Evolutionary conservation across 2,329 filamentous ascomycete species (phyloP).

Genomic region (Monilinia fructigena): DNA sequence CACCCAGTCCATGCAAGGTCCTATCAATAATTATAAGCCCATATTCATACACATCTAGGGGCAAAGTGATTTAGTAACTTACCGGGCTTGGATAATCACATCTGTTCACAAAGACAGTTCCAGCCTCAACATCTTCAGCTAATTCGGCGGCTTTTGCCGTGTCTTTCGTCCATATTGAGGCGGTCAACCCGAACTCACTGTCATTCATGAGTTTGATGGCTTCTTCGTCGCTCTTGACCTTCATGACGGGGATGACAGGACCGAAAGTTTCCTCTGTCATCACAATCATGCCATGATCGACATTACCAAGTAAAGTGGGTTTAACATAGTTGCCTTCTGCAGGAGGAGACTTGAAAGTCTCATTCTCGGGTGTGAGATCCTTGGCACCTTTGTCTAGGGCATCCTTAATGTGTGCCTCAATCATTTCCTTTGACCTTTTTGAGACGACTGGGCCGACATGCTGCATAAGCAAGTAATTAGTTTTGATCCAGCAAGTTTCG

Average conservation of each 20-base stretch:
- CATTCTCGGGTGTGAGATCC: slow-evolving; percentile 79
- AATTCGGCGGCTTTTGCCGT: slow-evolving; percentile 71
- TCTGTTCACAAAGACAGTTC: slow-evolving; percentile 94
- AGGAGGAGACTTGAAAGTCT: slow-evolving; percentile 70
- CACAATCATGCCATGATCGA: slow-evolving; percentile 78
- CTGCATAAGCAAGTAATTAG: slow-evolving; percentile 15
- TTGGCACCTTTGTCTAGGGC: slow-evolving; percentile 80
- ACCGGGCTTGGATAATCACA: slow-evolving; percentile 90
- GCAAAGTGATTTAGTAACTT: slow-evolving; percentile 54
- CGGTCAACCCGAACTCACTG: slow-evolving; percentile 88
- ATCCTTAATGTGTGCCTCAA: slow-evolving; percentile 77
- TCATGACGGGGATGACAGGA: slow-evolving; percentile 86
- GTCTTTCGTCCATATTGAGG: slow-evolving; percentile 97
- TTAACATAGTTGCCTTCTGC: slow-evolving; percentile 84
- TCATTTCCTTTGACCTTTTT: slow-evolving; percentile 70
- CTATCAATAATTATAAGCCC: slow-evolving; percentile 46
- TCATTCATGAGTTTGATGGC: slow-evolving; percentile 89
- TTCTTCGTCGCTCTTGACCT: slow-evolving; percentile 76
- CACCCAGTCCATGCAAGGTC: slow-evolving; percentile 96
- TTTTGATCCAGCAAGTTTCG: slow-evolving; percentile 14
- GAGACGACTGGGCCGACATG: slow-evolving; percentile 89
- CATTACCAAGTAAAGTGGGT: slow-evolving; percentile 76
- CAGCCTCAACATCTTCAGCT: slow-evolving; percentile 79
- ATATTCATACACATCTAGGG: slow-evolving; percentile 24
- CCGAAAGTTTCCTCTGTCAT: slow-evolving; percentile 97